These are phyloP conservation scores for Sergeia podlipaevii DNA, from an alignment of 208 protist genomes.

Conservation along the genomic window DNA sequence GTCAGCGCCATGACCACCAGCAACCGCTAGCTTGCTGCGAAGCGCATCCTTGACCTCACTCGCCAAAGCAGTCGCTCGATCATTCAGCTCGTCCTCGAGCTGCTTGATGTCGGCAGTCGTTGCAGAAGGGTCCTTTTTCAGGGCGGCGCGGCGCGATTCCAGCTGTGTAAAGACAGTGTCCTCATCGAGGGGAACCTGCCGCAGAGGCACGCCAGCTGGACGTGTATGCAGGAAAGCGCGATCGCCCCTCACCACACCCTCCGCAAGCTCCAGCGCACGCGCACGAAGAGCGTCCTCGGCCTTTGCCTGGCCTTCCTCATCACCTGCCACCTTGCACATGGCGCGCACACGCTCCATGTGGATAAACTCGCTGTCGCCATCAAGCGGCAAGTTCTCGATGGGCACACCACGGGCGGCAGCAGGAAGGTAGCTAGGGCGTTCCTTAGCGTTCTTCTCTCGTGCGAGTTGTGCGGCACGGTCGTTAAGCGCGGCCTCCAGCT, in stretches of 20 bases:
- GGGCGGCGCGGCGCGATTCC: slow-evolving; percentile 44
- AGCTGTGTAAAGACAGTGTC: slow-evolving; percentile 44
- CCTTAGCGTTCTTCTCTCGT: slow-evolving; percentile 26
- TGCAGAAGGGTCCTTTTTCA: slow-evolving; percentile 48
- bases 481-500: slow-evolving; percentile 30
- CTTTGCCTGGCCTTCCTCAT: slow-evolving; percentile 18
- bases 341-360: slow-evolving; percentile 25
- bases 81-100: slow-evolving; percentile 59
- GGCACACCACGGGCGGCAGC: slow-evolving; percentile 39
- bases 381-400: slow-evolving; percentile 34
- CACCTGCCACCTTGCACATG: slow-evolving; percentile 29
- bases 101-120: slow-evolving; percentile 34
- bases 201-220: slow-evolving; percentile 47
- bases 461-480: slow-evolving; percentile 47
- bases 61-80: slow-evolving; percentile 44
- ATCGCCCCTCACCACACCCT: slow-evolving; percentile 27
- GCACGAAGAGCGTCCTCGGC: slow-evolving; percentile 36
- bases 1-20: slow-evolving; percentile 36
- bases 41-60: slow-evolving; percentile 30
- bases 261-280: slow-evolving; percentile 39
- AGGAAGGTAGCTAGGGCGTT: slow-evolving; percentile 34
- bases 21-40: slow-evolving; percentile 30
- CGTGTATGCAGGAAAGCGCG: slow-evolving; percentile 43
- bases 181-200: slow-evolving; percentile 44
- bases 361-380: slow-evolving; percentile 43